phyloP scores from a whole-genome alignment of 768 basidiomycete genomes.

The Podaxis carcinomalis region DNA sequence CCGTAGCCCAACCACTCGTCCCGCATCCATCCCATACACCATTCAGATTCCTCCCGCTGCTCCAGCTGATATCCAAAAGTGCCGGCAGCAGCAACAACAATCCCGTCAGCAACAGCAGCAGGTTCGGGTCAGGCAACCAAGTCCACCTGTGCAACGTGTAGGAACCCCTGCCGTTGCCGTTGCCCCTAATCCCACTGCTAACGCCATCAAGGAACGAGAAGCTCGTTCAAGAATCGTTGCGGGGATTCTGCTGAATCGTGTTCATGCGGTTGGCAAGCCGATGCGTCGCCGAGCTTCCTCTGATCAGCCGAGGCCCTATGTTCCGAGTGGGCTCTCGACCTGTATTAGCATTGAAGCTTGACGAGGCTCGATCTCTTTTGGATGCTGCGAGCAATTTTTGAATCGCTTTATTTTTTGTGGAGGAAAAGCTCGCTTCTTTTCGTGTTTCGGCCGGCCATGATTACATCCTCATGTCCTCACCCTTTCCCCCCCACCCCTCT shows the following conservation, averaged over 20 bases:
- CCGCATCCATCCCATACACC: conserved; percentile 17
- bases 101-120: background rate
- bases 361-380: background rate
- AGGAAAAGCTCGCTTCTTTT: background rate
- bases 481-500: background rate
- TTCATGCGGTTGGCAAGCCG: conserved; percentile 48
- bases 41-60: conserved; percentile 24
- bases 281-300: conserved; percentile 31
- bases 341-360: conserved; percentile 10
- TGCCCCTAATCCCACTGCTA: background rate
- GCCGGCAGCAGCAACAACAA: conserved; percentile 7
- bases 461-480: background rate
- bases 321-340: conserved; percentile 13
- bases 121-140: background rate
- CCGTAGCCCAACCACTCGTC: background rate
- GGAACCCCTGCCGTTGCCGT: conserved; percentile 4
- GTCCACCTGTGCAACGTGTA: conserved; percentile 4
- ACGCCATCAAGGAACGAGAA: conserved; percentile 28
- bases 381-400: background rate
- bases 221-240: conserved; percentile 44
- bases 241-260: conserved; percentile 51
- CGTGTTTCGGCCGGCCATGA: background rate
- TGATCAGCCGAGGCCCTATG: conserved; percentile 22
- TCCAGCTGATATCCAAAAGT: conserved; percentile 20
- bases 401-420: background rate